phyloP scores from a whole-genome alignment of 345 rosid genomes.

The Aegle marmelos region DNA sequence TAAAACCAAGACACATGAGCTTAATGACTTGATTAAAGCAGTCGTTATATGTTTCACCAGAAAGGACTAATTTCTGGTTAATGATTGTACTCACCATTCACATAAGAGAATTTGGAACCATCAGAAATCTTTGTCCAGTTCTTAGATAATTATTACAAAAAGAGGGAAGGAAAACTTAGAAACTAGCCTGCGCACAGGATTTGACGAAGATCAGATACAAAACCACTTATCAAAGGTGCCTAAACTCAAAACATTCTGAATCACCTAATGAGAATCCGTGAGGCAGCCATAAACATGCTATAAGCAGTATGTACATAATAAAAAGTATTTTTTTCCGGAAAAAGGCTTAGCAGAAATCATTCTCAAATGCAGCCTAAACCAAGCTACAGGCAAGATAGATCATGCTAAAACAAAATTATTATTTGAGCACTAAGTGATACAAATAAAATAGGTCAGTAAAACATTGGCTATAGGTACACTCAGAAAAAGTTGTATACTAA shows the following conservation, averaged over 20 bases:
- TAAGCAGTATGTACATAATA: background rate
- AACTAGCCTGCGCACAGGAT: background rate
- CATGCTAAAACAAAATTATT: background rate
- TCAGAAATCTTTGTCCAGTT: background rate
- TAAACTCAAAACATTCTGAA: background rate
- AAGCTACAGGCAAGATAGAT: background rate
- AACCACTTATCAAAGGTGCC: background rate
- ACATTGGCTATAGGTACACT: background rate
- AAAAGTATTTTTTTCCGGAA: background rate
- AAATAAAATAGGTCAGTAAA: background rate
- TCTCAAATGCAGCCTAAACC: background rate
- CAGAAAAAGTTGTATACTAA: background rate
- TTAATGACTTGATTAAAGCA: background rate
- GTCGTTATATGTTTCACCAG: background rate
- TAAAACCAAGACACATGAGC: background rate
- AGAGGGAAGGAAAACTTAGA: background rate
- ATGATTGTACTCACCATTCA: background rate
- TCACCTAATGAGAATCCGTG: background rate
- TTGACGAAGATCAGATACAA: background rate
- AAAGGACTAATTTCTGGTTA: background rate
- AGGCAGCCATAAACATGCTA: background rate
- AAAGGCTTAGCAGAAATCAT: background rate
- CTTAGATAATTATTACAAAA: background rate
- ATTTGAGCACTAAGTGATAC: background rate
- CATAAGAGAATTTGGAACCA: background rate